Evolutionary conservation across 139 green algal genomes (phyloP).

Genomic region (Ettlia oleoabundans): DNA sequence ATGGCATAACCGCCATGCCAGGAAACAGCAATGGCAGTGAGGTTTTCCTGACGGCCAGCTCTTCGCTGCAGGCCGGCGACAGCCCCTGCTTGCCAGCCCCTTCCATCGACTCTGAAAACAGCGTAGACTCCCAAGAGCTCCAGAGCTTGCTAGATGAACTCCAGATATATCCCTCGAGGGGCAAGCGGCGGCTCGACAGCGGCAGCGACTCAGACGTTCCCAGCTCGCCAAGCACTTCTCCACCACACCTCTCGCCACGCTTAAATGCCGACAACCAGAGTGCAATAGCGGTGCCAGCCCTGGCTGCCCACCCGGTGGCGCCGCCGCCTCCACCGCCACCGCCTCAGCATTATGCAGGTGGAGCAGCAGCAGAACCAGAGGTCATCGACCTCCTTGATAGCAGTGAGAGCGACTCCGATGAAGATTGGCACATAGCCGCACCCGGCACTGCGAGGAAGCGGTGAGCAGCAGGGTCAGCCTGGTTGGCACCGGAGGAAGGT

Average conservation of each 20-base stretch:
- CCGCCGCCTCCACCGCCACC: no score
- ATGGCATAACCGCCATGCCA: no score
- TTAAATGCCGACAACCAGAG: neutral
- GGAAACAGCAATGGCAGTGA: neutral
- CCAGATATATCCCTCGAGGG: no score
- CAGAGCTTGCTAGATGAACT: slow-evolving; percentile 16
- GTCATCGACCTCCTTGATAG: slow-evolving; percentile 29
- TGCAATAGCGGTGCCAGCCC: no score
- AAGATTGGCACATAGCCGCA: neutral
- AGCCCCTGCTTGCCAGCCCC: neutral
- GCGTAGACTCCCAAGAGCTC: no score
- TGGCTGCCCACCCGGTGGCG: no score
- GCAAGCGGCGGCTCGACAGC: slow-evolving; percentile 6
- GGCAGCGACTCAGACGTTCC: neutral
- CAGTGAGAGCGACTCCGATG: slow-evolving; percentile 17
- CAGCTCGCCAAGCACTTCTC: neutral
- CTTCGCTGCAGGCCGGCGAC: no score
- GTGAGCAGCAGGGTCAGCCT: no score
- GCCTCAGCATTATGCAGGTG: neutral
- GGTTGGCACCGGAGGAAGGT: no score
- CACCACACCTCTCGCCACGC: neutral
- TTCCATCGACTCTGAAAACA: slow-evolving; percentile 30
- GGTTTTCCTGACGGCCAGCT: neutral
- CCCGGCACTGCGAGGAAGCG: slow-evolving; percentile 9
- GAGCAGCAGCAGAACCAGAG: neutral